Evolutionary conservation across 2,329 filamentous ascomycete species (phyloP).

Genomic region (Epichloe festucae): DNA sequence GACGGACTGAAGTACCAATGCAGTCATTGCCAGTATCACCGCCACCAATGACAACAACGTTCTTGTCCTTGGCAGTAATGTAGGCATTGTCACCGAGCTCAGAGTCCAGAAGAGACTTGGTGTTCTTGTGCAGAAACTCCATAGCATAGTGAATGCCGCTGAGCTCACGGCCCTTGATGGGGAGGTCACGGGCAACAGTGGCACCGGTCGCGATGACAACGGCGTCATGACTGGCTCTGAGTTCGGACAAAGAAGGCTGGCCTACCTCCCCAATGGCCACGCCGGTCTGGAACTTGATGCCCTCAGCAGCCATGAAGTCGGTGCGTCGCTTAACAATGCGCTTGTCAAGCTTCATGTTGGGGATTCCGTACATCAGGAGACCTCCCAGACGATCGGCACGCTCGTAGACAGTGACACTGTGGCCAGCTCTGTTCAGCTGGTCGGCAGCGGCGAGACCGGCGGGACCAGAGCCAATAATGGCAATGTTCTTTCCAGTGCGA

Average conservation of each 20-base stretch:
- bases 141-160: constrained; percentile 92
- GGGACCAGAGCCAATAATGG: constrained; percentile 83
- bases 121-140: constrained; percentile 96
- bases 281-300: constrained; percentile 68
- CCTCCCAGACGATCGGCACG: constrained; percentile 82
- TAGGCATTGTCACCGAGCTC: constrained; percentile 72
- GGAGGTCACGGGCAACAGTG: constrained; percentile 83
- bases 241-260: constrained; percentile 47
- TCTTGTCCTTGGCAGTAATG: constrained; percentile 89
- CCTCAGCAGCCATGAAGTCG: constrained; percentile 87
- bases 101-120: constrained; percentile 91
- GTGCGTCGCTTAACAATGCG: constrained; percentile 90
- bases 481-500: constrained; percentile 78
- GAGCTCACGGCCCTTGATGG: constrained; percentile 77
- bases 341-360: constrained; percentile 99
- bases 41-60: constrained; percentile 93
- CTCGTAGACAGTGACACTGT: constrained; percentile 83
- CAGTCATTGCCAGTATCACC: constrained; percentile 98
- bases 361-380: constrained; percentile 95
- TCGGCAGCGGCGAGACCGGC: constrained; percentile 83
- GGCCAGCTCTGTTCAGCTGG: constrained; percentile 86
- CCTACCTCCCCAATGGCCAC: constrained; percentile 66
- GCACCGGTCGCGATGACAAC: constrained; percentile 87
- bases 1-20: constrained; percentile 90
- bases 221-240: constrained; percentile 64